Base-by-base conservation (phyloP, 2,329 filamentous ascomycete genomes). In the Fusarium secorum region DNA sequence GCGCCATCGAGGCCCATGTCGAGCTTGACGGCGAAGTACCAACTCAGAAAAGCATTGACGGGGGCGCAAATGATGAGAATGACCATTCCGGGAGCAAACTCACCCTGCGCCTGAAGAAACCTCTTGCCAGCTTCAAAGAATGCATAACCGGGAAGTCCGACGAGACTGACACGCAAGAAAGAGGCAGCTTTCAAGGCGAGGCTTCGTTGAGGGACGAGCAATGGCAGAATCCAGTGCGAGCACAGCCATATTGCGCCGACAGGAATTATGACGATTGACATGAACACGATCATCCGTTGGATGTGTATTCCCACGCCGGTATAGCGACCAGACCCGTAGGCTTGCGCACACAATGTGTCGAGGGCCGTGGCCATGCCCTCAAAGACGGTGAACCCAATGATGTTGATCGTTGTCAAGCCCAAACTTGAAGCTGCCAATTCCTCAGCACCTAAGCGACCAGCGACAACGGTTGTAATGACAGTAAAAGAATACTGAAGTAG, bases 71-170 rank as follows among this genome's bases (percentile, higher is more conserved):
- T 74, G 17, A 86, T 66, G 17, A 87, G 79, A 24, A 86, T 80
- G 17, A 81, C 78, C 72, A 87, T 81, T n/a, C 82, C 84, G 7
- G 83, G 84, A 30, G 82, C 83, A 77, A 87, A 88, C 32, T 85
- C 79, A 4, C 86, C 86, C 66, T 88, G 86, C 0, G 86, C 85
- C 71, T 88, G 86, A 9, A 87, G 81, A 65, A 87, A 88, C 6
- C 86, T 80, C 75, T 88, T 88, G 9, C 84, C 82, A 1, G 85
- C 84, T 66, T 88, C 86, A 51, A 88, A 88, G 22, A 82, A 81
- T 4, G 84, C 85, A 60, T 87, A 88, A 7, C 85, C 86, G 1
- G 86, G 86, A 4, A 86, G 78, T 2, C 86, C 85, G 14, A 86
- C 76, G 4, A 88, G 78, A 53, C 85, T 82, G 32, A 85, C 80